phyloP scores from a whole-genome alignment of 805 yeast species.

The Starmerella floricola region DNA sequence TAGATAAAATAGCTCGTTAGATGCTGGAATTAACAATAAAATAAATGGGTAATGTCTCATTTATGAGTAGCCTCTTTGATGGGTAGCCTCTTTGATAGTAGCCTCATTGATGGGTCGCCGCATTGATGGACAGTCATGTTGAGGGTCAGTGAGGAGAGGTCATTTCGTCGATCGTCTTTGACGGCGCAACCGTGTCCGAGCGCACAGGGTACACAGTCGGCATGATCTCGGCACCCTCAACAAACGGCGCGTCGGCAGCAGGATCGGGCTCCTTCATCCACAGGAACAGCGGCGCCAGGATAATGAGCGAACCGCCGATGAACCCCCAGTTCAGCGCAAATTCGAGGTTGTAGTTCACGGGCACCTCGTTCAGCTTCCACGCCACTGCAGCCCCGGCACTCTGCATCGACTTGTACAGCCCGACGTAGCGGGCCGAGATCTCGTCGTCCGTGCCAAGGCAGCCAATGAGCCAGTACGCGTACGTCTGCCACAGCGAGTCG shows the following conservation, averaged over 20 bases:
- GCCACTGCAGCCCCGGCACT: conserved; percentile 52
- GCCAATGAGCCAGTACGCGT: conserved; percentile 47
- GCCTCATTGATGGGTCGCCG: too few relatives aligned
- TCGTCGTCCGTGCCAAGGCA: conserved; percentile 35
- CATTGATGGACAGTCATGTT: too few relatives aligned
- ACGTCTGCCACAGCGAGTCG: conserved; percentile 52
- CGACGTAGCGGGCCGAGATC: conserved; percentile 41
- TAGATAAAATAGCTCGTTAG: too few relatives aligned
- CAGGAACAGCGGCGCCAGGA: conserved; percentile 22
- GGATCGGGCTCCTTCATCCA: conserved; percentile 14
- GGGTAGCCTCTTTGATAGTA: too few relatives aligned
- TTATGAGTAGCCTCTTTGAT: too few relatives aligned
- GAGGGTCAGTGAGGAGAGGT: too few relatives aligned
- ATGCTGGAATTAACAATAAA: too few relatives aligned
- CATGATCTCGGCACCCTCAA: conserved; percentile 6
- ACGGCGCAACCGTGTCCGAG: conserved; percentile 1
- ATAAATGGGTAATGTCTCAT: too few relatives aligned
- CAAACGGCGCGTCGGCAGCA: not conserved
- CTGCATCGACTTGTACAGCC: conserved; percentile 52
- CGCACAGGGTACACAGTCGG: conserved; percentile 5
- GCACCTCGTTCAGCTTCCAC: conserved; percentile 44
- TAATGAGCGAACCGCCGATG: conserved; percentile 36
- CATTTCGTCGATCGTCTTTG: not conserved
- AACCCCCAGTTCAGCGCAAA: conserved; percentile 45
- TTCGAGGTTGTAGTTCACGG: conserved; percentile 31